These are phyloP conservation scores for Saccharata proteae DNA, from an alignment of 2,329 filamentous ascomycete genomes.

Conservation along the genomic window DNA sequence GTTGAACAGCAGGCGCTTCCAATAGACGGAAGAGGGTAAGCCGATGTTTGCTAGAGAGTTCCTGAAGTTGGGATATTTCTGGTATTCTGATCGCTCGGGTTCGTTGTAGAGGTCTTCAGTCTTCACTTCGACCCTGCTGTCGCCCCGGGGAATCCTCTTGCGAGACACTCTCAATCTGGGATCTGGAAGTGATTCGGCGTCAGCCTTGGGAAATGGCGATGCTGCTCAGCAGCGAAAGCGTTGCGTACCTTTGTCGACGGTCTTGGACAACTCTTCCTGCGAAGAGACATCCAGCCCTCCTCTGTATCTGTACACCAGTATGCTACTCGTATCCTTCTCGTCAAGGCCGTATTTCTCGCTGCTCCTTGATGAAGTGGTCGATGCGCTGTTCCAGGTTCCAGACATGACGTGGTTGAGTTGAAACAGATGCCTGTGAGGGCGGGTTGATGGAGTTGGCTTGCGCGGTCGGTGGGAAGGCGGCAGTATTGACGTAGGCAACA, in stretches of 20 bases:
- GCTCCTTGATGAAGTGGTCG: conserved; percentile 27
- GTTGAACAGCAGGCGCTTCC: conserved; percentile 33
- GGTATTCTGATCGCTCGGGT: conserved; percentile 19
- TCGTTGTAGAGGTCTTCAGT: conserved; percentile 32
- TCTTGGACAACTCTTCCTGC: conserved; percentile 32
- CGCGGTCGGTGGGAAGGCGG: too few relatives aligned
- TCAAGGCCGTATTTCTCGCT: conserved; percentile 33
- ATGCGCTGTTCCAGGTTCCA: conserved; percentile 33
- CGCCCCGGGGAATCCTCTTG: conserved; percentile 34
- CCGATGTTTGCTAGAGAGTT: conserved; percentile 36
- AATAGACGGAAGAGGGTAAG: conserved; percentile 32
- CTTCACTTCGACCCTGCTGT: conserved; percentile 33
- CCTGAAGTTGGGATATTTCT: conserved; percentile 27
- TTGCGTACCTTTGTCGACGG: conserved; percentile 23
- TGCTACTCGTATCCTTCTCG: conserved; percentile 28
- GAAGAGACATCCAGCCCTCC: conserved; percentile 30
- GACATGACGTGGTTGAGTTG: conserved; percentile 9
- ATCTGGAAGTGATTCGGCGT: too few relatives aligned
- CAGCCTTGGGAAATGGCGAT: too few relatives aligned
- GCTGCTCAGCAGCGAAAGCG: too few relatives aligned
- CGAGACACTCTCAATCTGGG: conserved; percentile 33
- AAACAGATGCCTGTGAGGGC: not conserved
- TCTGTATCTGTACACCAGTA: conserved; percentile 35
- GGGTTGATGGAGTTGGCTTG: too few relatives aligned
- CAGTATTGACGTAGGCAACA: too few relatives aligned